Percentiles rank a stretch among this genome's conserved stretches.
Evolutionary conservation across 192 early-diverging fungal genomes (phyloP).

Genomic region (Dissophora globulifera): DNA sequence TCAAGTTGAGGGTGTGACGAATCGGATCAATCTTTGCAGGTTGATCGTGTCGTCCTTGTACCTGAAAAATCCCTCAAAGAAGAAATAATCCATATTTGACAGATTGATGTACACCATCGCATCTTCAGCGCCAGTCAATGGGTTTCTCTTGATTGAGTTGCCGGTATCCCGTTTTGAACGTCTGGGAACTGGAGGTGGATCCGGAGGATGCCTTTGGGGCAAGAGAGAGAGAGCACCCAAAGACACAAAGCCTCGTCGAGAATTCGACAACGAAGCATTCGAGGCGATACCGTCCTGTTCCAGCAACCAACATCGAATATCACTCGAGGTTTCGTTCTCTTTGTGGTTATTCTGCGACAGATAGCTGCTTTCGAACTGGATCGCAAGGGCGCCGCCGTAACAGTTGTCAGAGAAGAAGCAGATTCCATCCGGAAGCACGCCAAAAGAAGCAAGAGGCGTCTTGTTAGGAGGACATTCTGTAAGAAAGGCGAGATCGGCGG

Average conservation of each 20-base stretch:
- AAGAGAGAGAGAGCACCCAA: neutral
- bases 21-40: conserved; percentile 3
- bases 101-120: conserved; percentile 16
- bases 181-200: conserved; percentile 21
- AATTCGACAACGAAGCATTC: neutral
- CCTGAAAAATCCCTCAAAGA: conserved; percentile 4
- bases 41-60: neutral
- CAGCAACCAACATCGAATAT: conserved; percentile 23
- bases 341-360: neutral
- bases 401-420: conserved; percentile 29
- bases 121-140: conserved; percentile 3
- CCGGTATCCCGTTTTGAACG: neutral
- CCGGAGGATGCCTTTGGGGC: conserved; percentile 11
- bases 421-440: conserved; percentile 12
- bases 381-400: conserved; percentile 25
- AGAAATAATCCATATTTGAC: conserved; percentile 12
- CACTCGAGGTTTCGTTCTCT: conserved; percentile 16
- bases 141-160: neutral
- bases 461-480: conserved; percentile 17
- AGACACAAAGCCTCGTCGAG: conserved; percentile 8
- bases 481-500: conserved; percentile 17
- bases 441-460: conserved; percentile 2
- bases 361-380: conserved; percentile 8
- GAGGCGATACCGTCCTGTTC: conserved; percentile 8
- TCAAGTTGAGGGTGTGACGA: too few species aligned